Evolutionary conservation across 2,329 filamentous ascomycete species (phyloP), one percentile per base, ranked within the genome.

Genomic region (Trichoderma cornu-damae): DNA sequence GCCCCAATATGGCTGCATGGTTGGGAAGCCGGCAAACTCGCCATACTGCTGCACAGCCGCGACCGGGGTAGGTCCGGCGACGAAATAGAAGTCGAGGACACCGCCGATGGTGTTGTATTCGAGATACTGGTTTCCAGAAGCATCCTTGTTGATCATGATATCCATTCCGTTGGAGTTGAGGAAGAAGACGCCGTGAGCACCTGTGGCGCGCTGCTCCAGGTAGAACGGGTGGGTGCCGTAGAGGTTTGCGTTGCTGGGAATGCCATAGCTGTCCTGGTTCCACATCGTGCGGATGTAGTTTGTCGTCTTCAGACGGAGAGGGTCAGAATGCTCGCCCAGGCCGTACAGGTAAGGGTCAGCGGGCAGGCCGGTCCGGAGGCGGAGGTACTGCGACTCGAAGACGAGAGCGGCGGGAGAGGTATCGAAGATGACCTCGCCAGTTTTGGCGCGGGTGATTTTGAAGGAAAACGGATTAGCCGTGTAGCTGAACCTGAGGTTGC

Each of bases 61-160:
- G 6, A 80, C 77, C 58, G 86, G 85, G 0, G 79, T 84, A 0
- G 88, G 87, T 0, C 90, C 90, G 11, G 86, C 80, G 65, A 88
- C 88, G 72, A 94, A 89, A 69, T 89, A 92, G 16, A 94, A 75
- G 67, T 94, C 89, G 54, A 94, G 82, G 50, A 79, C 85, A 20
- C 90, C 90, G 53, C 90, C 90, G 0, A 95, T 72, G 0, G 85
- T 83, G 68, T 92, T 90, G 73, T 92, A 94, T 71, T 93, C 87
- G 16, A 94, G 80, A 61, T 86, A 90, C 67, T 92, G 84, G 4
- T 80, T 78, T 4, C 78, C 76, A 38, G 77, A 72, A 6, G 74
- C 71, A 0, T 80, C 81, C 61, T 83, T 80, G 79, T 62, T 87
- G 79, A 92, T 75, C 2, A 90, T 71, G 6, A 90, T 74, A 62